Evolutionary conservation across 148 eudicot species (phyloP).

Genomic region (Persicaria maculosa): DNA sequence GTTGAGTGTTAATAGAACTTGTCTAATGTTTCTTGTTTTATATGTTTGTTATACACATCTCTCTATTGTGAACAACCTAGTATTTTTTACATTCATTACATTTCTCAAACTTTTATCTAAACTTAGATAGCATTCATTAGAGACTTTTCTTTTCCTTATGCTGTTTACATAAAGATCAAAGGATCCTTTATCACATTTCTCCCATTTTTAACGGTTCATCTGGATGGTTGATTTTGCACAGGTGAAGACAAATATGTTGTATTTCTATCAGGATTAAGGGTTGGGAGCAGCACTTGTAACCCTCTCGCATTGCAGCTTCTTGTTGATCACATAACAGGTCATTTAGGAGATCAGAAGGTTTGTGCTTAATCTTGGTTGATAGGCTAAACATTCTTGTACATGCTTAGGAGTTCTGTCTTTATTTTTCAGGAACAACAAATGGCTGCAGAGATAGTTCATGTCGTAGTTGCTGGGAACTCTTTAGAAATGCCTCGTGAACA

Average conservation of each 20-base stretch:
- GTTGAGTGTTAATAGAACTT: not conserved
- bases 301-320: conserved; percentile 88
- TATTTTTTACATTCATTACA: too few relatives aligned
- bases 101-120: too few relatives aligned
- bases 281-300: conserved; percentile 62
- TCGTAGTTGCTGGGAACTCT: conserved; percentile 91
- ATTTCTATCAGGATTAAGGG: conserved; percentile 66
- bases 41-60: not conserved
- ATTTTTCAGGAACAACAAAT: conserved; percentile 63
- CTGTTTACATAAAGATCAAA: not conserved
- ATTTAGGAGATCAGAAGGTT: conserved; percentile 92
- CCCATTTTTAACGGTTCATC: not conserved
- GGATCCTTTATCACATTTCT: not conserved
- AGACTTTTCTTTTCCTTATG: not conserved
- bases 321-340: conserved; percentile 92
- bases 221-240: conserved; percentile 21
- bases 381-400: conserved; percentile 7
- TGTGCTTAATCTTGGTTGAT: not conserved
- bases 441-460: conserved; percentile 89
- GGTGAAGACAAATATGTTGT: conserved; percentile 90
- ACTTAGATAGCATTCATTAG: too few relatives aligned
- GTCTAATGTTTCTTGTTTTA: not conserved
- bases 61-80: not conserved
- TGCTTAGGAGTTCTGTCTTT: conserved; percentile 13
- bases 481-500: conserved; percentile 57